These are phyloP conservation scores for Kodamaea sp. DNA, from an alignment of 1,139 yeast species.

Conservation along the genomic window DNA sequence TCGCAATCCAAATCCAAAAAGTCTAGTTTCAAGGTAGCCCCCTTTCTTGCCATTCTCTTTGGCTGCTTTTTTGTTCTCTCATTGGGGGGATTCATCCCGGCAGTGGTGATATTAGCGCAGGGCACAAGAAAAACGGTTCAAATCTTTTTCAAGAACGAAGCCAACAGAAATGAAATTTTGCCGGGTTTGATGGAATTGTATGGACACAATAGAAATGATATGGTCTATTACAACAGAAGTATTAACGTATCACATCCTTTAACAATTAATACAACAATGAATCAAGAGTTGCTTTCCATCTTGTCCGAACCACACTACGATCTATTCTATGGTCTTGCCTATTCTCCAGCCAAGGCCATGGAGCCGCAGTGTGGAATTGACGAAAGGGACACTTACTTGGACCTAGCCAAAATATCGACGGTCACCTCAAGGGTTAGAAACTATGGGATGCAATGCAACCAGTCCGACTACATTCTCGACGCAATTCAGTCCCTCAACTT, in stretches of 20 bases:
- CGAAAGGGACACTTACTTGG: conserved; percentile 51
- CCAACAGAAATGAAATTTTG: conserved; percentile 10
- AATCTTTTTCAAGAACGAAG: conserved; percentile 17
- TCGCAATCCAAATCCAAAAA: too few relatives aligned
- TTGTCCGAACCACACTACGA: conserved; percentile 1
- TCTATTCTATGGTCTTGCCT: conserved; percentile 58
- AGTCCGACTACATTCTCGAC: conserved; percentile 51
- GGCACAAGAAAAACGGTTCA: conserved; percentile 24
- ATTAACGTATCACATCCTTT: too few relatives aligned
- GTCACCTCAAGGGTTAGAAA: conserved; percentile 59
- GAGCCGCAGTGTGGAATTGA: conserved; percentile 56
- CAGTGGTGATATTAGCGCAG: conserved; percentile 19
- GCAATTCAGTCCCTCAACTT: conserved; percentile 52
- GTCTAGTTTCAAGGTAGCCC: too few relatives aligned
- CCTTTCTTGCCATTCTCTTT: conserved; percentile 7
- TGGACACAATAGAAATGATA: background rate
- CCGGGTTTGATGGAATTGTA: conserved; percentile 8
- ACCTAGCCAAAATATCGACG: conserved; percentile 56
- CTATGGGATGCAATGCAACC: conserved; percentile 67
- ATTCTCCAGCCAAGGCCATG: conserved; percentile 54
- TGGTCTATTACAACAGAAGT: too few relatives aligned
- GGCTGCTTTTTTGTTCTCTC: conserved; percentile 15
- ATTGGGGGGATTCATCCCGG: conserved; percentile 24
- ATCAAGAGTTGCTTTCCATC: background rate
- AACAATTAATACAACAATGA: too few relatives aligned